Evolutionary conservation across 371 early-diverging fungal genomes (phyloP), one percentile per base, ranked within the genome.

Genomic region (Mucor piriformis): DNA sequence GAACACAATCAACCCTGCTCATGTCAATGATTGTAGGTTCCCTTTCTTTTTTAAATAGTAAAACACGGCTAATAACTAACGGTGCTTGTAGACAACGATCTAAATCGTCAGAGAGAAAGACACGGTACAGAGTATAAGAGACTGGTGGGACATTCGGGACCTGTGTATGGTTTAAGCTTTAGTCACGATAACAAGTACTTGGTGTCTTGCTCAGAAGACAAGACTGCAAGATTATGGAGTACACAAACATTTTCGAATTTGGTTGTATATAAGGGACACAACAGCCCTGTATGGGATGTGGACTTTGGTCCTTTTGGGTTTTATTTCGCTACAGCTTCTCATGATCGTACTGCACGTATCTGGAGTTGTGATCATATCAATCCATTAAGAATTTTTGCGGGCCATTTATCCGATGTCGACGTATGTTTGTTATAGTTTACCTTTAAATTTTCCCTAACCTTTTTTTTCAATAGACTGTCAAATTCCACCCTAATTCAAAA

Each of bases 401-500:
- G 98, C 18, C 98, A 99, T 76, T 76, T 98, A 46, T 94, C 97
- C 5, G 99, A 99, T 82, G 98, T 99, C 1, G 98, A 96, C 68
- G 94, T 92, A 84, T 75, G 80, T 62, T 43, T n/a, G 74, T 13
- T 35, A 4, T 12, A 29, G 6, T 25, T 29, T 54, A 3, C 18
- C 5, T 29, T 29, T 54, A 38, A 20, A 24, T 7, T 21, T 27
- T 25, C 13, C 51, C 4, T 43, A n/a, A n/a, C n/a, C n/a, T 27
- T 37, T 27, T 29, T 18, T 40, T 11, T 18, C 0, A 4, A 8
- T 61, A 87, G 87, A 83, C 83, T 38, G 97, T 99, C 35, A 90
- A 90, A 68, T 99, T 99, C 76, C 99, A 99, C 76, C 99, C 99
- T 7, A 99, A 99, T 71, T 87, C 91, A 47, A 95, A 95, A 63